Percentiles rank a stretch among this genome's conserved stretches.
phyloP scores from a whole-genome alignment of 2,329 filamentous ascomycete species.

The Paracoccidioides brasiliensis region DNA sequence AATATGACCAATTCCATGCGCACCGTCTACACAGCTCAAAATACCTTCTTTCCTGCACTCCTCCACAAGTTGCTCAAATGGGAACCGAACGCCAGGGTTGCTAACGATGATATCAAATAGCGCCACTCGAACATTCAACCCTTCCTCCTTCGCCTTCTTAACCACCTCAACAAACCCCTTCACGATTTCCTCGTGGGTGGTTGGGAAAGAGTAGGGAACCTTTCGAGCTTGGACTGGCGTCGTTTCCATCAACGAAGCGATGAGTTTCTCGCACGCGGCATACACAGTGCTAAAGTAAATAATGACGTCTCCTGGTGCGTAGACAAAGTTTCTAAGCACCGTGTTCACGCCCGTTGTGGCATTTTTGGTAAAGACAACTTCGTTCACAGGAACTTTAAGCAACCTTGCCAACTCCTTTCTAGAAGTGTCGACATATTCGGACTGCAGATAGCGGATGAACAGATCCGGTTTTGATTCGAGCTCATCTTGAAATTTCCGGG shows the following conservation, averaged over 20 bases:
- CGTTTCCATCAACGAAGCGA: constrained; percentile 60
- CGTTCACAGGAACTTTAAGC: constrained; percentile 51
- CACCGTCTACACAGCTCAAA: constrained; percentile 66
- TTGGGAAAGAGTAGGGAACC: constrained; percentile 54
- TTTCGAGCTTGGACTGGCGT: constrained; percentile 38
- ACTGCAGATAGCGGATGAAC: constrained; percentile 60
- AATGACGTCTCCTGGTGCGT: constrained; percentile 56
- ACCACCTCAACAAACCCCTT: constrained; percentile 48
- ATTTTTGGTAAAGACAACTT: constrained; percentile 67
- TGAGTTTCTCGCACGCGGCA: constrained; percentile 59
- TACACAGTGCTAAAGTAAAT: constrained; percentile 71
- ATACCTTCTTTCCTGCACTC: constrained; percentile 55
- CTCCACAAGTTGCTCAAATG: constrained; percentile 54
- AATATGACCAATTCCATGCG: constrained; percentile 73
- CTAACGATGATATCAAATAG: constrained; percentile 73
- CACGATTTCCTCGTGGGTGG: constrained; percentile 55
- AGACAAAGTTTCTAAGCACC: constrained; percentile 62
- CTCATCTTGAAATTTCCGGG: constrained; percentile 52
- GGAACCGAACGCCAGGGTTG: constrained; percentile 64
- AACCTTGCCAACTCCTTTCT: constrained; percentile 52
- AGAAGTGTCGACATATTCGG: constrained; percentile 48
- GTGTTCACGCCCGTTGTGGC: constrained; percentile 60
- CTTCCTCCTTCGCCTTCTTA: constrained; percentile 37
- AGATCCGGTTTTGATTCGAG: constrained; percentile 58
- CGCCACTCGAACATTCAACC: constrained; percentile 53